phyloP scores from a whole-genome alignment of 805 yeast species.

The Starmerella stigmatis region DNA sequence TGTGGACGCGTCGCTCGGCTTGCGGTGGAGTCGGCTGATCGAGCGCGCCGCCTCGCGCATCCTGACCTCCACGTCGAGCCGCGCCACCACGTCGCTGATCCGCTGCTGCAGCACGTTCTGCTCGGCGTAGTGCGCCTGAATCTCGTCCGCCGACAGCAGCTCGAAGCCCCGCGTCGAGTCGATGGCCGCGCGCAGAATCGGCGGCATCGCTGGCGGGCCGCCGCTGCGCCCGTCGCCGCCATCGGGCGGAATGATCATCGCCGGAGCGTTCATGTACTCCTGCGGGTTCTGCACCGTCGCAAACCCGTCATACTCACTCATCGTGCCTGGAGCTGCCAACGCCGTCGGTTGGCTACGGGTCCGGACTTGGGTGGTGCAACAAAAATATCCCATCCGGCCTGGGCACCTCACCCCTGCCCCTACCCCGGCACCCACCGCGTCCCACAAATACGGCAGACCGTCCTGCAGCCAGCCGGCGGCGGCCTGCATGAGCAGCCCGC shows the following conservation, averaged over 20 bases:
- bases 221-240: background rate
- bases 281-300: slow-evolving; percentile 19
- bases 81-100: slow-evolving; percentile 17
- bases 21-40: slow-evolving; percentile 20
- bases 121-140: slow-evolving; percentile 19
- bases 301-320: slow-evolving; percentile 21
- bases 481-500: background rate
- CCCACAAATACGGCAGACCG: slow-evolving; percentile 6
- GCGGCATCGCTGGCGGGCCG: slow-evolving; percentile 11
- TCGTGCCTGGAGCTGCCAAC: slow-evolving; percentile 1
- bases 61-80: slow-evolving; percentile 23
- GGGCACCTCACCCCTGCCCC: slow-evolving; percentile 3
- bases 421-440: background rate
- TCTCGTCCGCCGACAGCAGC: slow-evolving; percentile 19
- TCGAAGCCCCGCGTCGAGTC: slow-evolving; percentile 16
- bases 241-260: slow-evolving; percentile 19
- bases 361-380: background rate
- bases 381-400: background rate
- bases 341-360: too few relatives aligned
- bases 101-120: slow-evolving; percentile 13
- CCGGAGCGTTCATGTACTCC: slow-evolving; percentile 26
- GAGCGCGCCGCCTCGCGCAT: slow-evolving; percentile 26
- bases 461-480: background rate
- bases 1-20: slow-evolving; percentile 1
- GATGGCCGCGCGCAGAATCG: slow-evolving; percentile 22